Base-by-base conservation (phyloP, 1,139 yeast genomes). In the Geotrichum siamense region DNA sequence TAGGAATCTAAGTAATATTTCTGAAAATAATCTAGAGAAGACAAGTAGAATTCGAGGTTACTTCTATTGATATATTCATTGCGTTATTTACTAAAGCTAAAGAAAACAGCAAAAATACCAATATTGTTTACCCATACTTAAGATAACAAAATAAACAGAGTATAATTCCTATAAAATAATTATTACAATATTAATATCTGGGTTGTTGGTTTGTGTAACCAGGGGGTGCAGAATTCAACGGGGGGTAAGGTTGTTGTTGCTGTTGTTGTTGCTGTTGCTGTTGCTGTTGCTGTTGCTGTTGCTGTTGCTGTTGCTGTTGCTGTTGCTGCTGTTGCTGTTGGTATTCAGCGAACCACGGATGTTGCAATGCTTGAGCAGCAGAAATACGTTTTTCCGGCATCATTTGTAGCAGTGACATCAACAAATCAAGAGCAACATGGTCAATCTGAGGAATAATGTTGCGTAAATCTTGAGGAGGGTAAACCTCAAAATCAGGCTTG, bases 311-410 rank as follows among this genome's bases (percentile, higher is more conserved):
- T 27, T 28, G 43, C 12, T 25, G 44, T 27, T 34, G 45, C 28
- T 39, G 42, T 28, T 45, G 30, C 27, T 38, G 35, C 4, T 42
- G 20, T 32, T 43, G 39, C 13, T 45, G 49, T 22, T 55, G 48
- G 47, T 79, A 81, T 58, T 89, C 96, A 45, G 83, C 83, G 63
- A 91, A 89, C 96, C 96, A 91, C 2, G 95, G 94, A 60, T 89
- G 96, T 56, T 82, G 91, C 55, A 91, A 73, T 2, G 96, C 95
- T 61, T 85, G 95, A 53, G 91, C 75, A 3, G 97, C 96, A 37
- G 93, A 79, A 34, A 91, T 78, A 61, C 98, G 75, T 53, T 79
- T 78, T 58, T 89, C 97, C 1, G 98, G 98, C 56, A 89, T 79
- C 81, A 89, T 76, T 62, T 87, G 96, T 53, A 91, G 71, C 57